A percentile compares a stretch with the other conserved stretches of the same genome.
Conservation (phyloP, 441 rosid genomes). For the Adansonia rubrostipa region DNA sequence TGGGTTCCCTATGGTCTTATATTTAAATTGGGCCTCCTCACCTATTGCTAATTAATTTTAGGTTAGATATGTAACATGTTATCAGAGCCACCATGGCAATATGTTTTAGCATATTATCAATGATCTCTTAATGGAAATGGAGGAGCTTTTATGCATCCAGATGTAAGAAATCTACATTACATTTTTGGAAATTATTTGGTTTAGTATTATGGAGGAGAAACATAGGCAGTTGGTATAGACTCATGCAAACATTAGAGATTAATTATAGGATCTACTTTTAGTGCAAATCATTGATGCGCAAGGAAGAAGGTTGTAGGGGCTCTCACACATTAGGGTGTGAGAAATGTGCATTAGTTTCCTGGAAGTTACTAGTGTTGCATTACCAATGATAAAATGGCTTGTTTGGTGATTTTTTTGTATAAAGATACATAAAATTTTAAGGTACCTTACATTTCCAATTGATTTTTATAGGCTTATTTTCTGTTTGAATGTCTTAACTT, state of each 20-base stretch:
- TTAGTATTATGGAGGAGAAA: not conserved
- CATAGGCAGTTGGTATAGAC: not conserved
- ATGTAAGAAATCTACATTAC: conserved; percentile 9
- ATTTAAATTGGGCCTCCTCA: not conserved
- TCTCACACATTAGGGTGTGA: not conserved
- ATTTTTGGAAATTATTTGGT: not conserved
- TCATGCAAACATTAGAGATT: conserved; percentile 4
- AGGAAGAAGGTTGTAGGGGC: not conserved
- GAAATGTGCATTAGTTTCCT: conserved; percentile 4
- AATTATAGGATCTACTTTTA: not conserved
- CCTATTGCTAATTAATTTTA: not conserved
- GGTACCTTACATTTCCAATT: not conserved
- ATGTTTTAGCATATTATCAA: not conserved
- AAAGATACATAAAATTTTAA: conserved; percentile 15
- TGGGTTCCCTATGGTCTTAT: not conserved
- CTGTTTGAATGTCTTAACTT: conserved; percentile 9
- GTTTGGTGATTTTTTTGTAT: not conserved
- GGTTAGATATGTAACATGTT: not conserved
- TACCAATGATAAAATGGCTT: not conserved
- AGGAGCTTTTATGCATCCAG: conserved; percentile 11
- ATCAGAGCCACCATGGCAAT: no score
- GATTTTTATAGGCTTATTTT: not conserved
- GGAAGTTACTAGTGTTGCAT: not conserved
- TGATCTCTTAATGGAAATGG: not conserved
- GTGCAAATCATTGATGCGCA: not conserved